These are phyloP conservation scores for Pseudogymnoascus sp. DNA, from an alignment of 2,329 filamentous ascomycete species.

Conservation along the genomic window DNA sequence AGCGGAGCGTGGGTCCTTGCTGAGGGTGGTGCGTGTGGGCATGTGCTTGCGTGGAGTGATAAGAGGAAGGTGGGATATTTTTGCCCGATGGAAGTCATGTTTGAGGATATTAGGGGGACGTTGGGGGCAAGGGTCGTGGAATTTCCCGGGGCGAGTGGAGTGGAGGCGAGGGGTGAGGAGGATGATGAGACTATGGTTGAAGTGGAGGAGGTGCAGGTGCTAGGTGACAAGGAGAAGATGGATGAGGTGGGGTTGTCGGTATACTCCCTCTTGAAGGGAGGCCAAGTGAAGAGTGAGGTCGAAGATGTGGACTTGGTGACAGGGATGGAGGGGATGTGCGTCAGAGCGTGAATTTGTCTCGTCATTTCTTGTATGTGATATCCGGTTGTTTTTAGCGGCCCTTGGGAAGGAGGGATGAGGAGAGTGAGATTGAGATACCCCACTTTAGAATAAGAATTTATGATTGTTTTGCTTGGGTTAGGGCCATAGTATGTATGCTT, in stretches of 20 bases:
- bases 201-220: not conserved
- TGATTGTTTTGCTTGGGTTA: not conserved
- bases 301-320: not conserved
- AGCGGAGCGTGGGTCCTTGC: constrained; percentile 91
- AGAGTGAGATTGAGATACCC: constrained; percentile 1
- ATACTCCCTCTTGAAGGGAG: not conserved
- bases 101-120: constrained; percentile 77
- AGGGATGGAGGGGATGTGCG: constrained; percentile 4
- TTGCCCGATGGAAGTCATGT: constrained; percentile 85
- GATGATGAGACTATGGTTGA: not conserved
- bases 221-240: not conserved
- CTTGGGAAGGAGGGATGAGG: not conserved
- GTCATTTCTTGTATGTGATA: not conserved
- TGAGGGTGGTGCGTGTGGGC: constrained; percentile 75
- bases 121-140: constrained; percentile 63
- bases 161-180: not conserved
- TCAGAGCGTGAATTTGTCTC: not conserved
- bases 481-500: not conserved
- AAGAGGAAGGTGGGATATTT: constrained; percentile 81
- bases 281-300: not conserved
- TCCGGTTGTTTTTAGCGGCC: not conserved
- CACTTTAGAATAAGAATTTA: constrained; percentile 1
- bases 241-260: not conserved
- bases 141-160: constrained; percentile 45
- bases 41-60: constrained; percentile 81